These are phyloP conservation scores for Nyctanthes arbortristis DNA, from an alignment of 257 asterid genomes.

Conservation along the genomic window DNA sequence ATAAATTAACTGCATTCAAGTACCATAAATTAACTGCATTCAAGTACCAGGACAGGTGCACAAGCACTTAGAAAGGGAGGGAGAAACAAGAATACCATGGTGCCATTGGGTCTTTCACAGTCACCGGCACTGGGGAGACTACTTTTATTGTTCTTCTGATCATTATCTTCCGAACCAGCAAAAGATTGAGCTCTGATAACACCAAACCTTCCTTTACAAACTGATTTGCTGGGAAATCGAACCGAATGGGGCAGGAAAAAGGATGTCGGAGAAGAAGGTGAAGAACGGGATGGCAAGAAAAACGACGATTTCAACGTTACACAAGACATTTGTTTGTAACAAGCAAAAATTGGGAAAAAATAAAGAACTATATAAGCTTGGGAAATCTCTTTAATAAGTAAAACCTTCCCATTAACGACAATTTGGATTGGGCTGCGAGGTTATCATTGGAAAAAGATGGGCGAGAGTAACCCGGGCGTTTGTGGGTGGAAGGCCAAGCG, in stretches of 20 bases:
- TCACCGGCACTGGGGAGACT: conserved; percentile 52
- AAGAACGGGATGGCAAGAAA: conserved; percentile 36
- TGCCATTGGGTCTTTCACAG: conserved; percentile 63
- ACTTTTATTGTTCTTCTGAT: conserved; percentile 32
- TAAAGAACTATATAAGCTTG: background rate
- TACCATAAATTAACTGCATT: too few relatives aligned
- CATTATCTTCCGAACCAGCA: conserved; percentile 22
- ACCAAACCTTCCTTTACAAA: conserved; percentile 38
- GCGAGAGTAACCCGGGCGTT: too few relatives aligned
- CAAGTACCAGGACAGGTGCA: conserved; percentile 6
- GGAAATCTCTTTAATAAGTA: conserved; percentile 4
- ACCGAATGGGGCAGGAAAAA: conserved; percentile 34
- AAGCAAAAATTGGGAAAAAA: background rate
- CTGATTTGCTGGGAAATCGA: conserved; percentile 41
- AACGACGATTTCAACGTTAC: conserved; percentile 52
- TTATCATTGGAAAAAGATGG: too few relatives aligned
- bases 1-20: too few relatives aligned
- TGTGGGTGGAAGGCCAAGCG: too few relatives aligned
- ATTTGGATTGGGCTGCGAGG: background rate
- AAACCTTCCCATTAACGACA: conserved; percentile 27
- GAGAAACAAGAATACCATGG: conserved; percentile 54
- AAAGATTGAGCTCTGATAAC: conserved; percentile 53
- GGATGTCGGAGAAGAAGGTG: conserved; percentile 42
- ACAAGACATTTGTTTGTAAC: conserved; percentile 61
- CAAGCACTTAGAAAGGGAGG: background rate